These are phyloP conservation scores for Oxyria digyna DNA, from an alignment of 148 eudicot species.

Conservation along the genomic window DNA sequence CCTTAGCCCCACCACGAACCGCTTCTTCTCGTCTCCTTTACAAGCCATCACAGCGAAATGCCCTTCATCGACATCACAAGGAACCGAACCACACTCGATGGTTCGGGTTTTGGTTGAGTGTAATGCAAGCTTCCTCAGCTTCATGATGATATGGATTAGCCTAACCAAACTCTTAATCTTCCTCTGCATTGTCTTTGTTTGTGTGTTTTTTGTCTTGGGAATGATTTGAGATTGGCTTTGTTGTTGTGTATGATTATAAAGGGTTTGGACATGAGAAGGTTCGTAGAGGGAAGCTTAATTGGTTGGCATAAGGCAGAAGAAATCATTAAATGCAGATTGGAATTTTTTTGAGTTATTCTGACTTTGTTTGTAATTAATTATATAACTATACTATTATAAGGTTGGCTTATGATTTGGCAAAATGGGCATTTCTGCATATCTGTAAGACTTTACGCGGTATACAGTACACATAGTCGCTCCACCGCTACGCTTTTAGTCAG, in stretches of 20 bases:
- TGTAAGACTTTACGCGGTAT: conserved; percentile 1
- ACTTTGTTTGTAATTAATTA: not conserved
- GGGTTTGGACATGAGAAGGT: conserved; percentile 3
- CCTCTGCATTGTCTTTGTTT: not conserved
- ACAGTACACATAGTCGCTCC: not conserved
- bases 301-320: not conserved
- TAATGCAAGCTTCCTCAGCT: not conserved
- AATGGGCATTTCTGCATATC: conserved; percentile 2
- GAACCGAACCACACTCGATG: not conserved
- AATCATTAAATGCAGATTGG: not conserved
- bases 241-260: not conserved
- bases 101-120: not conserved
- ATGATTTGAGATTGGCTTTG: not conserved
- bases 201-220: not conserved
- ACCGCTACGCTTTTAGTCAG: conserved; percentile 3
- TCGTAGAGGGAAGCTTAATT: not conserved
- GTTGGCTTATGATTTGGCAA: not conserved
- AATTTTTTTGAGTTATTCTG: not conserved
- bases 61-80: not conserved
- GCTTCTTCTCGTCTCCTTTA: not conserved
- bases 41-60: conserved; percentile 8
- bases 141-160: not conserved
- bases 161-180: not conserved
- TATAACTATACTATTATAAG: not conserved
- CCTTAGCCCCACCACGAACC: conserved; percentile 3